Evolutionary conservation across 2,329 filamentous ascomycete species (phyloP), one percentile per base, ranked within the genome.

Genomic region (Colletotrichum sp.): DNA sequence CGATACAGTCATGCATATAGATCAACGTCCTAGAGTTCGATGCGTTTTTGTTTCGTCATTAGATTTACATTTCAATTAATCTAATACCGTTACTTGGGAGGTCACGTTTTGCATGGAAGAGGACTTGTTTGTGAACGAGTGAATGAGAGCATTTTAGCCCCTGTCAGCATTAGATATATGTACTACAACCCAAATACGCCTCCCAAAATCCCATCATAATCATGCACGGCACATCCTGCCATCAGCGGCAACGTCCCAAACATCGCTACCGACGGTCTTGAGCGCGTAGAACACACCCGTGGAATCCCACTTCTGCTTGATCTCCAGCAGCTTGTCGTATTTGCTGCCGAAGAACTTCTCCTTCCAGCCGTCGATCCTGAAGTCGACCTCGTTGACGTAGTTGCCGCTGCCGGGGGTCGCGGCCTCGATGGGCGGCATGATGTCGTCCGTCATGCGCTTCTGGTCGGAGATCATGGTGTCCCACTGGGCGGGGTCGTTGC

Each of bases 271-370:
- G 8, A 92, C 89, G 6, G 84, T 87, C n/a, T 84, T 86, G 8
- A 79, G 79, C 13, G 86, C 88, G 68, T 89, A 89, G 43, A 89
- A 89, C 8, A 92, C 73, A 3, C 80, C 79, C 1, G 82, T 69
- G 2, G 86, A 83, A 78, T 91, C 90, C 78, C 87, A 91, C 79
- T 85, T 87, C 38, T 83, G 79, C 85, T 92, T 92, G 34, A 92
- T 83, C 1, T 61, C 38, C 16, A 85, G 70, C 24, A 91, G 78
- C 12, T 77, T 78, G 2, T 79, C 72, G 72, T 90, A 90, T 74
- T 89, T 89, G 3, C 52, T 76, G 2, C 89, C 89, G 78, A 85
- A 90, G 81, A 90, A 90, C 4, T 80, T 82, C 34, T 85, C 79
- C 78, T 88, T 82, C 79, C 84, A 90, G 71, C 87, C 78, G 2